Base-by-base conservation (phyloP, 305 asterid species). In the Fraxinus xanthoxyloides region DNA sequence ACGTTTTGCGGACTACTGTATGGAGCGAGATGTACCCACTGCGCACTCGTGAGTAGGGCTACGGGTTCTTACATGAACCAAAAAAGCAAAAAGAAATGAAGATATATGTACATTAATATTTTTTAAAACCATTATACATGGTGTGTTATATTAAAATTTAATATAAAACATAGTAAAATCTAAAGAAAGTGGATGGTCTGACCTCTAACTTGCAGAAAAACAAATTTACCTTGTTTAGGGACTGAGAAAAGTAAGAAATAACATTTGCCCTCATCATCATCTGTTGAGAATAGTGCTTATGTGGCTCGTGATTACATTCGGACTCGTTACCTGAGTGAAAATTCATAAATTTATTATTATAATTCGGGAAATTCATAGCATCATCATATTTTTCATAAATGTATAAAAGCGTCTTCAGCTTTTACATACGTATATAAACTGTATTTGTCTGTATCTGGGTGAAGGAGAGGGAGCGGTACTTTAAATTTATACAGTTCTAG, bases 391-490 rank as follows among this genome's bases (percentile, higher is more conserved):
- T 51, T 51, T 51, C 23, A 51, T 17, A 5, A 51, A 17, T 5
- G 23, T 17, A 17, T 51, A 51, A 17, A 51, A 8, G 9, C 1
- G 63, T 51, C 24, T 51, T 2, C 9, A 51, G 63, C 26, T 54
- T n/a, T n/a, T 54, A 6, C 65, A n/a, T 65, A 65, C 3, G 30
- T 24, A 65, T 26, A 65, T 28, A 26, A 80, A 76, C 84, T 85
- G 82, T 86, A 75, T 76, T 82, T 82, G 85, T 85, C 85, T 89
- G 51, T 24, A 56, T 40, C 34, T 75, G 30, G 7, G 82, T 69
- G 35, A 24, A 21, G 69, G 73, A 13, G 24, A 15, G 13, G 24
- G 40, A 2, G 4, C 23, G 40, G 75, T 9, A 46, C 72, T 80
- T 77, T 59, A 35, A 54, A 19, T 26, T 43, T 65, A 28, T 9